Conservation (phyloP, 257 asterid species). For the Gardenia jasminoides region DNA sequence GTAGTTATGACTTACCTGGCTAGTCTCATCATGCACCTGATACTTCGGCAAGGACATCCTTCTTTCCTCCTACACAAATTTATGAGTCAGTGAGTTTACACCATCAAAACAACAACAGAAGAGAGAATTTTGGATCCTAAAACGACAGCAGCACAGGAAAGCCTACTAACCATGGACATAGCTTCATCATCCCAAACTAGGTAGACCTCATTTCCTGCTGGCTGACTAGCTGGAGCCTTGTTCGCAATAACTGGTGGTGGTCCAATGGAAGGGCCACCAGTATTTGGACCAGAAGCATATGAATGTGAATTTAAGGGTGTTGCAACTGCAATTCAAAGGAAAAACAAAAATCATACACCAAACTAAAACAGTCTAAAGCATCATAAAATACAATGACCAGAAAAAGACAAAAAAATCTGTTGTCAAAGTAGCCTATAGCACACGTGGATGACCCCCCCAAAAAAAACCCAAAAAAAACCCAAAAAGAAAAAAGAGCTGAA, state of each 20-base stretch:
- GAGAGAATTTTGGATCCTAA: conserved; percentile 2
- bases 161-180: conserved; percentile 83
- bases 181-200: conserved; percentile 99
- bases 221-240: conserved; percentile 79
- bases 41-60: conserved; percentile 90
- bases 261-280: conserved; percentile 92
- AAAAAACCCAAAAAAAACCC: no score
- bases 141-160: conserved; percentile 12
- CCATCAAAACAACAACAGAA: conserved; percentile 5
- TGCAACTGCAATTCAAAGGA: conserved; percentile 28
- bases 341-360: neutral
- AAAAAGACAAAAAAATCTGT: no score
- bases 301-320: conserved; percentile 70
- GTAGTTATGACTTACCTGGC: conserved; percentile 89
- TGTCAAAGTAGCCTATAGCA: neutral
- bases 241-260: conserved; percentile 96
- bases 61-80: conserved; percentile 81
- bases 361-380: neutral
- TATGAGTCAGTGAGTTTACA: conserved; percentile 11
- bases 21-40: conserved; percentile 99
- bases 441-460: neutral
- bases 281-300: conserved; percentile 94
- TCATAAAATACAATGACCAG: no score
- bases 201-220: conserved; percentile 88
- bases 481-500: neutral